Evolutionary conservation across 164 flowering plant genomes (phyloP).

Genomic region (Chloranthus sessilifolius): DNA sequence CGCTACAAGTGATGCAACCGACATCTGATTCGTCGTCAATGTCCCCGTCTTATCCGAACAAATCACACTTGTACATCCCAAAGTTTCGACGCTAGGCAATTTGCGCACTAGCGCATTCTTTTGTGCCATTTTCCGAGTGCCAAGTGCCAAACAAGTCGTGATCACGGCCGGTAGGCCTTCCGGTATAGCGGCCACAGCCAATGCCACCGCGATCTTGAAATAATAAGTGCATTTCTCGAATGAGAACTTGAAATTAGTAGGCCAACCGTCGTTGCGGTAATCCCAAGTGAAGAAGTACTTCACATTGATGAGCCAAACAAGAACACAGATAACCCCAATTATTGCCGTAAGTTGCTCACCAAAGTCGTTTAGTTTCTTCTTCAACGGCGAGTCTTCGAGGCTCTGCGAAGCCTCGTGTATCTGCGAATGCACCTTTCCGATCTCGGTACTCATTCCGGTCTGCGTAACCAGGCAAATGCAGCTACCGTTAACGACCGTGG

Average conservation of each 20-base stretch:
- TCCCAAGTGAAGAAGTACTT: slow-evolving; percentile 59
- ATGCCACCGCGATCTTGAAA: slow-evolving; percentile 57
- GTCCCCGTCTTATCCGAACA: slow-evolving; percentile 62
- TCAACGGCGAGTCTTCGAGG: slow-evolving; percentile 50
- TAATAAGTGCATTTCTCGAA: slow-evolving; percentile 59
- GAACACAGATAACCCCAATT: slow-evolving; percentile 41
- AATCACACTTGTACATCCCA: slow-evolving; percentile 59
- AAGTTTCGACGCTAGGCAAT: slow-evolving; percentile 58
- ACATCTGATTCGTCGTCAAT: slow-evolving; percentile 58
- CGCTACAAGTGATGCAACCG: slow-evolving; percentile 45
- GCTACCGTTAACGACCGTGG: slow-evolving; percentile 36
- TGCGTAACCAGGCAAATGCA: slow-evolving; percentile 11
- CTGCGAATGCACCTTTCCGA: slow-evolving; percentile 48
- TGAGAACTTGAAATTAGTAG: slow-evolving; percentile 46
- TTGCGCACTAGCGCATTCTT: slow-evolving; percentile 59
- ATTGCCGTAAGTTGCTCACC: slow-evolving; percentile 41
- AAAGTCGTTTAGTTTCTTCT: slow-evolving; percentile 56
- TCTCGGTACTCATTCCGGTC: slow-evolving; percentile 26
- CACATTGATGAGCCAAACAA: slow-evolving; percentile 56
- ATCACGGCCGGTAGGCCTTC: slow-evolving; percentile 64
- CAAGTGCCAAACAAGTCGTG: slow-evolving; percentile 60
- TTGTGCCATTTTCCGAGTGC: slow-evolving; percentile 58
- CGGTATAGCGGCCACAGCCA: slow-evolving; percentile 63
- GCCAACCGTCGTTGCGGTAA: slow-evolving; percentile 44
- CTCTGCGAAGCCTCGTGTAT: slow-evolving; percentile 44